Base-by-base conservation (phyloP, 169 alveolate genomes). In the Sarcocystis neurona region DNA sequence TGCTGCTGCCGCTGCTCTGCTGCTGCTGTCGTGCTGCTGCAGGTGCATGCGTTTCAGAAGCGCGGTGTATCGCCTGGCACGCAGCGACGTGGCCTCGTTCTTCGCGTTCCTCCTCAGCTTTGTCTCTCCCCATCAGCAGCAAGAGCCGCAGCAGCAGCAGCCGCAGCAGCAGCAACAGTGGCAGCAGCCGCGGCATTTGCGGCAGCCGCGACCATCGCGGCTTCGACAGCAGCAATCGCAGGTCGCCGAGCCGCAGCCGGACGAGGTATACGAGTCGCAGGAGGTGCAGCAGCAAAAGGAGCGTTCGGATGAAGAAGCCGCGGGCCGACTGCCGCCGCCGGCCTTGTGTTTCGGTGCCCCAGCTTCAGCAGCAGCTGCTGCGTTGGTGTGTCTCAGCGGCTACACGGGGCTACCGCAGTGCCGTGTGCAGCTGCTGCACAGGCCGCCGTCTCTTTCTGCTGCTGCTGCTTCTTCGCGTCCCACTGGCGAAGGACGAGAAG, bases 51-150 rank as follows among this genome's bases (percentile, higher is more conserved):
- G 27, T 1, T 53, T 72, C n/a, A 47, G 82, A 2, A 56, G 34
- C 0, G 82, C 82, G 23, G 34, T 72, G 5, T 53, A 43, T n/a
- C 47, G 82, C 15, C 32, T 72, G 82, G 34, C 15, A n/a, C 53
- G 82, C 5, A 72, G 82, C 82, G 82, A 72, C 34, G 82, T 39
- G 37, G 34, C 82, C 30, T 37, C 82, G n/a, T 72, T 72, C 27
- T 39, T 72, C 34, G 6, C 82, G 15, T 72, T 72, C 20, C 37
- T 72, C 6, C 43, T 72, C 82, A 72, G 27, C 82, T 53, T 39
- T 20, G 15, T 72, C 34, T 53, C 66, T 15, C 66, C 66, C 23
- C 66, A 53, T n/a, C n/a, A n/a, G n/a, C n/a, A n/a, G n/a, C n/a
- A n/a, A n/a, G n/a, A n/a, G n/a, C n/a, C n/a, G n/a, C n/a, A n/a